A percentile compares a stretch with the other conserved stretches of the same genome.
Conservation (phyloP, 208 protist genomes). For the Wallacemonas collosoma region DNA sequence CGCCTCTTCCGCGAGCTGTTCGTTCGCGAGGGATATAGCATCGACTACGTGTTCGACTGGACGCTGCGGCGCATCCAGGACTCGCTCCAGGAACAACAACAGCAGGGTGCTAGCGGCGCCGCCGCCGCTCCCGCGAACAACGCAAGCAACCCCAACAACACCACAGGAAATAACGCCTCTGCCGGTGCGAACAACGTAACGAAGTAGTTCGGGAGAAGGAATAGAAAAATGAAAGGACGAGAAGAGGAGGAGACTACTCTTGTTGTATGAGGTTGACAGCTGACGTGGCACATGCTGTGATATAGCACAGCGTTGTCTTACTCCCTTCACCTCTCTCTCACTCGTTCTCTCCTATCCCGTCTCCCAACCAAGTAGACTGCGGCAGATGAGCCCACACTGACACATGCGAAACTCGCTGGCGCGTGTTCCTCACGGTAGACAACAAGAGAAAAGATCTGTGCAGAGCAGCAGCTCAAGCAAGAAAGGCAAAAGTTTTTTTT, state of each 20-base stretch:
- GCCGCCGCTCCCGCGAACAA: conserved; percentile 1
- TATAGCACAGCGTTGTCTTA: too few species aligned
- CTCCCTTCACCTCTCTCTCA: too few species aligned
- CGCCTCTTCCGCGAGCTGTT: conserved; percentile 99
- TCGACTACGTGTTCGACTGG: conserved; percentile 99
- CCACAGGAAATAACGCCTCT: conserved; percentile 23
- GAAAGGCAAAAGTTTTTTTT: background rate
- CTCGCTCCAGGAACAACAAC: conserved; percentile 53
- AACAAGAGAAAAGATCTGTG: too few species aligned
- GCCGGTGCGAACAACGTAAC: conserved; percentile 25
- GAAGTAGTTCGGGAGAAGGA: conserved; percentile 14
- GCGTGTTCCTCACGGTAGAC: too few species aligned
- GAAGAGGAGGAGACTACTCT: too few species aligned
- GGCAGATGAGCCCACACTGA: too few species aligned
- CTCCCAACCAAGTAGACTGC: too few species aligned
- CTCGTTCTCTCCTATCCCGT: too few species aligned
- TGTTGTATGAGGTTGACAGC: too few species aligned
- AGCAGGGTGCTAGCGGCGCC: conserved; percentile 17
- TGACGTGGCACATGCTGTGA: too few species aligned
- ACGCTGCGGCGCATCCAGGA: conserved; percentile 87
- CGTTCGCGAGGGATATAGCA: conserved; percentile 96
- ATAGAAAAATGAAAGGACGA: background rate
- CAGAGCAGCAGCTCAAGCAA: too few species aligned
- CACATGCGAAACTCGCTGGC: too few species aligned
- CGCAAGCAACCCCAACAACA: conserved; percentile 8